A percentile compares a stretch with the other conserved stretches of the same genome.
Evolutionary conservation across 768 basidiomycete genomes (phyloP).

Genomic region (Epithele typhae): DNA sequence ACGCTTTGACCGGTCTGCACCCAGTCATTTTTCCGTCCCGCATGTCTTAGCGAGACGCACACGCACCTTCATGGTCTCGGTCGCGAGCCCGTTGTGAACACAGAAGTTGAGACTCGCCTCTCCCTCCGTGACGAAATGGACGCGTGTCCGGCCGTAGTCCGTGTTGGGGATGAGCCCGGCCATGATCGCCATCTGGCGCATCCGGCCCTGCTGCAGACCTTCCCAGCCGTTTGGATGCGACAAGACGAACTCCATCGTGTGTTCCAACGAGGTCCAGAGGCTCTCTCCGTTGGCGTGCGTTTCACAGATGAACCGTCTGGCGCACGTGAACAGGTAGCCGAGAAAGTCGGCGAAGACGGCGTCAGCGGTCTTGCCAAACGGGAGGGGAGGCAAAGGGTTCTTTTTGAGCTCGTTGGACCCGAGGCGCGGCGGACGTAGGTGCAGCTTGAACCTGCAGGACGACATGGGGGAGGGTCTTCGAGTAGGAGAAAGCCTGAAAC

Average conservation of each 20-base stretch:
- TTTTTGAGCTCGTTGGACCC: neutral
- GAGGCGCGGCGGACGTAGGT: conserved; percentile 9
- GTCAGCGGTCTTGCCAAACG: conserved; percentile 35
- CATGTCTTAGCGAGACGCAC: neutral
- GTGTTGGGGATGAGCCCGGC: conserved; percentile 48
- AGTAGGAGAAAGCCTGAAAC: too few species aligned
- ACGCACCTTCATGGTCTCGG: conserved; percentile 31
- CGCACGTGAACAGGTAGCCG: conserved; percentile 40
- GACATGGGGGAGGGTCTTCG: too few species aligned
- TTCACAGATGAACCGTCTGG: conserved; percentile 43
- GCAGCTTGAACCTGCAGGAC: conserved; percentile 18
- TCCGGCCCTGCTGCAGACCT: conserved; percentile 50
- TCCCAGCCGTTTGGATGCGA: conserved; percentile 68
- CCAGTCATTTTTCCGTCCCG: too few species aligned
- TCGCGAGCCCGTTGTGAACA: conserved; percentile 41
- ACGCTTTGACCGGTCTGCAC: conserved; percentile 28
- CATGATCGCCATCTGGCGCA: conserved; percentile 47
- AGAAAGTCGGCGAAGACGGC: conserved; percentile 47
- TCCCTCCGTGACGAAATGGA: conserved; percentile 60
- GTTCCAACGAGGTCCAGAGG: conserved; percentile 42
- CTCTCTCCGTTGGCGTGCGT: conserved; percentile 38
- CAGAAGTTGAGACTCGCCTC: conserved; percentile 61
- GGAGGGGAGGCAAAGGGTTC: conserved; percentile 28
- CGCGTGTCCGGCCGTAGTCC: conserved; percentile 33
- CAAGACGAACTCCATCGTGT: conserved; percentile 45